Evolutionary conservation across 352 stramenopile species (phyloP).

Genomic region (Phytophthora pisi): DNA sequence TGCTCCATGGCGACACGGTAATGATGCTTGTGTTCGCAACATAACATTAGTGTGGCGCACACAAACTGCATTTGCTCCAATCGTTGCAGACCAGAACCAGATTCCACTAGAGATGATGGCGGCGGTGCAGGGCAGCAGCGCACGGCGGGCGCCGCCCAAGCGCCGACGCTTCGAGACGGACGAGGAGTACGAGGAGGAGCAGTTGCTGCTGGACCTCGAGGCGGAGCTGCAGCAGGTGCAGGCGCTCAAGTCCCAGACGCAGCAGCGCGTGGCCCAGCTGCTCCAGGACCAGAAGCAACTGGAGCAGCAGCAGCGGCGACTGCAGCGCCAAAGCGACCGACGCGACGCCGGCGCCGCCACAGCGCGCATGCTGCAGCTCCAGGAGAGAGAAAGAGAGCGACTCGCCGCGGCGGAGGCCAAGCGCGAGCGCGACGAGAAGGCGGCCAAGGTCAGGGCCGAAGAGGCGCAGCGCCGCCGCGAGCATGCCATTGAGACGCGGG

Average conservation of each 20-base stretch:
- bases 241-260: conserved; percentile 43
- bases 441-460: conserved; percentile 36
- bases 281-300: conserved; percentile 47
- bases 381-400: conserved; percentile 60
- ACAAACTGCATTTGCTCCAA: conserved; percentile 19
- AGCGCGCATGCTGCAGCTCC: conserved; percentile 65
- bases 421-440: conserved; percentile 32
- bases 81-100: conserved; percentile 23
- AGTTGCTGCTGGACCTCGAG: conserved; percentile 49
- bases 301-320: conserved; percentile 46
- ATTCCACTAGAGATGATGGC: conserved; percentile 4
- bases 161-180: conserved; percentile 32
- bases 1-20: neutral
- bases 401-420: conserved; percentile 25
- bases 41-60: conserved; percentile 8
- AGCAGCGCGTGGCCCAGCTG: conserved; percentile 46
- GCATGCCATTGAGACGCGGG: conserved; percentile 51
- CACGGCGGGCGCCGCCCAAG: neutral
- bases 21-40: conserved; percentile 1
- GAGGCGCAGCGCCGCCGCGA: conserved; percentile 39
- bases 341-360: conserved; percentile 38
- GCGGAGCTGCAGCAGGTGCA: conserved; percentile 56
- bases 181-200: conserved; percentile 47
- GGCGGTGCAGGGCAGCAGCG: conserved; percentile 4
- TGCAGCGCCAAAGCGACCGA: conserved; percentile 40